Evolutionary conservation across 2,329 filamentous ascomycete species (phyloP).

Genomic region (Beauveria sp.): DNA sequence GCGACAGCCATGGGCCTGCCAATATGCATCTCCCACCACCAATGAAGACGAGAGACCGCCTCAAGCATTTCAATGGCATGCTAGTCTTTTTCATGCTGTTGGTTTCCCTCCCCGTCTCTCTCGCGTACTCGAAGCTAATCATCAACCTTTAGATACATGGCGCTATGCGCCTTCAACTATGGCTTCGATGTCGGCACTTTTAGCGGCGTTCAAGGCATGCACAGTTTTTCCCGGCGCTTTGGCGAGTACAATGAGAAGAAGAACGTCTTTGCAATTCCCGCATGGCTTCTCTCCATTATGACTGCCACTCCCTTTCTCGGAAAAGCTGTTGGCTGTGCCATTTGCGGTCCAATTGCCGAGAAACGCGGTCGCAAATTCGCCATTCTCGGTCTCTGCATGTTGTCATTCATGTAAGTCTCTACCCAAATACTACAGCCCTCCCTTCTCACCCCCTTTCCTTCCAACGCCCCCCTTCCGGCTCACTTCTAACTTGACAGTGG

Average conservation of each 20-base stretch:
- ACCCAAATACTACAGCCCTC: no score
- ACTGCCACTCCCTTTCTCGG: slow-evolving; percentile 20
- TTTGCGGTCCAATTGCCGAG: slow-evolving; percentile 19
- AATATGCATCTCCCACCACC: slow-evolving; percentile 2
- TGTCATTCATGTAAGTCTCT: slow-evolving; percentile 15
- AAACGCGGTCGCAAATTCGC: slow-evolving; percentile 20
- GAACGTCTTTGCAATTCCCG: slow-evolving; percentile 15
- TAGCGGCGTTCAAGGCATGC: slow-evolving; percentile 21
- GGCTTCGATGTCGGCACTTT: slow-evolving; percentile 22
- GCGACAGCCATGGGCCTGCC: slow-evolving; percentile 2
- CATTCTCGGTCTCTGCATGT: slow-evolving; percentile 17
- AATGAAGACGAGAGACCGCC: slow-evolving; percentile 6
- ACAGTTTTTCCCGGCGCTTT: slow-evolving; percentile 19
- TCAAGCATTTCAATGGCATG: slow-evolving; percentile 13
- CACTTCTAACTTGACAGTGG: slow-evolving; percentile 15
- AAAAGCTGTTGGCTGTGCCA: slow-evolving; percentile 14
- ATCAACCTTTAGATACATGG: slow-evolving; percentile 17
- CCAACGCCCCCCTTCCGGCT: background rate
- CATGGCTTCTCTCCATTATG: slow-evolving; percentile 20
- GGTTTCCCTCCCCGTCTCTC: background rate
- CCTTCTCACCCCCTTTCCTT: no score
- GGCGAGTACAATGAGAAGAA: slow-evolving; percentile 16
- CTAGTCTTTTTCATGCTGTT: slow-evolving; percentile 16
- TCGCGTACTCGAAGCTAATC: background rate
- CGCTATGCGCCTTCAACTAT: slow-evolving; percentile 21